These are phyloP conservation scores for Farysia itapuensis DNA, from an alignment of 1,284 basidiomycete genomes.

Conservation along the genomic window DNA sequence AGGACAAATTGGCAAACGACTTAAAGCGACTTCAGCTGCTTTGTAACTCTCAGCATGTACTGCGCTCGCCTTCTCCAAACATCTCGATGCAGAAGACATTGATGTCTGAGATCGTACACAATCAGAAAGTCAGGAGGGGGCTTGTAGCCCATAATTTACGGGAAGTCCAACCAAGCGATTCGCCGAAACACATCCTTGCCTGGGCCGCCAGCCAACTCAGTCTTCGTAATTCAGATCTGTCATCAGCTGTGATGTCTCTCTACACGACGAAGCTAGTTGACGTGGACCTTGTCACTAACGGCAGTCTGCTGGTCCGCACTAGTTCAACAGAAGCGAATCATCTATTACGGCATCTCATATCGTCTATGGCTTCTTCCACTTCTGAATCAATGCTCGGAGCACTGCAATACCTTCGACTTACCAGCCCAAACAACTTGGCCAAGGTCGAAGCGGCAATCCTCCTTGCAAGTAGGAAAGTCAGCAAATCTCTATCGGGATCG, in stretches of 20 bases:
- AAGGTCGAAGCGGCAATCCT: no score
- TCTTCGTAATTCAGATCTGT: slow-evolving; percentile 15
- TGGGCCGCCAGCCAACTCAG: slow-evolving; percentile 16
- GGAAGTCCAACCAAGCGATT: no score
- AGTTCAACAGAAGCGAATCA: neutral
- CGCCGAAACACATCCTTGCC: slow-evolving; percentile 2
- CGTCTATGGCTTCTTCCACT: no score
- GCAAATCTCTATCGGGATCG: no score
- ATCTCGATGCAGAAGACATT: slow-evolving; percentile 9
- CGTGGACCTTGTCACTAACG: slow-evolving; percentile 3
- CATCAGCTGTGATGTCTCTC: slow-evolving; percentile 9
- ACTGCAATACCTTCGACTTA: no score
- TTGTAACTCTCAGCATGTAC: neutral
- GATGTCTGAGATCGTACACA: slow-evolving; percentile 15
- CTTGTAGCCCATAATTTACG: slow-evolving; percentile 1
- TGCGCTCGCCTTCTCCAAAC: neutral
- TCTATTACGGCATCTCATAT: neutral
- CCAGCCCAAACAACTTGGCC: no score
- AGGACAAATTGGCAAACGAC: slow-evolving; percentile 5
- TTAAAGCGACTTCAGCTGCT: slow-evolving; percentile 9
- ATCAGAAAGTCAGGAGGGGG: slow-evolving; percentile 11
- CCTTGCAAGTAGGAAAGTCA: no score
- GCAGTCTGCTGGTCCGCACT: slow-evolving; percentile 10
- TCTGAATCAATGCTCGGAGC: no score
- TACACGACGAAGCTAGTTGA: slow-evolving; percentile 1